Evolutionary conservation across 2,329 filamentous ascomycete species (phyloP), one percentile per base, ranked within the genome.

Genomic region (Colletotrichum sidae): DNA sequence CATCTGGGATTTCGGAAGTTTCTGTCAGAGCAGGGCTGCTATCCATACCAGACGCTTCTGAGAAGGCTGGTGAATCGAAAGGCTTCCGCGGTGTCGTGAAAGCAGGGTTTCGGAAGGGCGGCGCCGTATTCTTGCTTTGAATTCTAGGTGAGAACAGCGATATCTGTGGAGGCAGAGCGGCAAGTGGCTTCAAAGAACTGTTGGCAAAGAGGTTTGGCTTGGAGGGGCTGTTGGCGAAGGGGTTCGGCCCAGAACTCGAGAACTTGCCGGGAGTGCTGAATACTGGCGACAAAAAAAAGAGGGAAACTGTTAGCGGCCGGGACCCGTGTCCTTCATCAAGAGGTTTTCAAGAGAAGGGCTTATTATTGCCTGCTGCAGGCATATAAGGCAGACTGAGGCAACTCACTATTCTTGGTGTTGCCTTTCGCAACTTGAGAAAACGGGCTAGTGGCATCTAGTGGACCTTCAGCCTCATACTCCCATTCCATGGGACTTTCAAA

Each of bases 401-500:
- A 77, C 80, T 69, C 65, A 86, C 85, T 76, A 67, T 78, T 80
- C 54, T 80, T 76, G 52, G 75, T 73, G 53, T 72, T 75, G 46
- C 38, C 51, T 71, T 76, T 81, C 1, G 81, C 79, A 42, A 84
- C 81, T 68, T 87, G 85, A 17, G 84, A 80, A 74, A 90, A 90
- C 2, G 88, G 88, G 68, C 87, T 89, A 9, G 85, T 86, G 15
- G 82, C 83, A 76, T 90, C 88, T 66, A 87, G 76, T 15, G 86
- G 87, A 2, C 83, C 86, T 52, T 79, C 76, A 67, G 80, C 82
- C 70, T 89, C 83, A 74, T 88, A 90, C 73, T 90, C 86, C 85
- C 86, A 90, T 71, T 90, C 88, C 88, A 90, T 90, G 68, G 81
- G 87, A 67, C 85, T 81, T 76, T 90, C 87, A 68, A 80, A 84